A percentile compares a stretch with the other conserved stretches of the same genome.
Evolutionary conservation across 2,329 filamentous ascomycete species (phyloP).

Genomic region (Penicillium corylophilum): DNA sequence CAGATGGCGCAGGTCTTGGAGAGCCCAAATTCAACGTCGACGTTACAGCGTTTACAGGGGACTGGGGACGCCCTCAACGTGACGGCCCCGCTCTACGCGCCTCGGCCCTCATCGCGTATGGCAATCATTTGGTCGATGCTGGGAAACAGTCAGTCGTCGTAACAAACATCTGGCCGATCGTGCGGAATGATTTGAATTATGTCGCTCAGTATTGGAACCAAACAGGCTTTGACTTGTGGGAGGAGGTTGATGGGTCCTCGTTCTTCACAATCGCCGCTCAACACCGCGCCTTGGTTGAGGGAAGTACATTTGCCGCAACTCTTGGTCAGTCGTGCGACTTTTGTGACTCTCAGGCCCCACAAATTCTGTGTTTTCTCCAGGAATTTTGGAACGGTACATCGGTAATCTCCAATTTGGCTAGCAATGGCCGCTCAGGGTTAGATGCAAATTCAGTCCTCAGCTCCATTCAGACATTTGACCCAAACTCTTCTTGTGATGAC

Average conservation of each 20-base stretch:
- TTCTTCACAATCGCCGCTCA: constrained; percentile 18
- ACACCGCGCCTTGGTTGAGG: constrained; percentile 45
- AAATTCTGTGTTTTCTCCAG: constrained; percentile 71
- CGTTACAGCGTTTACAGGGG: constrained; percentile 57
- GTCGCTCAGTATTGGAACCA: constrained; percentile 18
- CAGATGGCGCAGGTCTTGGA: constrained; percentile 53
- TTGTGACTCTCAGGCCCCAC: constrained; percentile 65
- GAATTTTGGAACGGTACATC: constrained; percentile 66
- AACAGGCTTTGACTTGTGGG: constrained; percentile 19
- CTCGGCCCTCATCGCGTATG: constrained; percentile 64
- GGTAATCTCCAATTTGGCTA: constrained; percentile 61
- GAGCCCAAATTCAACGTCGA: constrained; percentile 73
- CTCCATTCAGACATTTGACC: constrained; percentile 69
- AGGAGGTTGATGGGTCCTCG: constrained; percentile 13
- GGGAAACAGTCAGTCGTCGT: constrained; percentile 7
- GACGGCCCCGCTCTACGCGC: constrained; percentile 77
- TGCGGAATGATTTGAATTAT: constrained; percentile 14
- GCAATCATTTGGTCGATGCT: constrained; percentile 6
- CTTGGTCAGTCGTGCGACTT: constrained; percentile 62
- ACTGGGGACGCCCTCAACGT: constrained; percentile 75
- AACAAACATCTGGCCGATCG: constrained; percentile 10
- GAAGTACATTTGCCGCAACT: constrained; percentile 61
- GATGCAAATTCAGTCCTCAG: constrained; percentile 70
- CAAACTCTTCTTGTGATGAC: constrained; percentile 63
- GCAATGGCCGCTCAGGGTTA: constrained; percentile 69